Conservation (phyloP, 768 basidiomycete species). For the Scleroderma bovista region DNA sequence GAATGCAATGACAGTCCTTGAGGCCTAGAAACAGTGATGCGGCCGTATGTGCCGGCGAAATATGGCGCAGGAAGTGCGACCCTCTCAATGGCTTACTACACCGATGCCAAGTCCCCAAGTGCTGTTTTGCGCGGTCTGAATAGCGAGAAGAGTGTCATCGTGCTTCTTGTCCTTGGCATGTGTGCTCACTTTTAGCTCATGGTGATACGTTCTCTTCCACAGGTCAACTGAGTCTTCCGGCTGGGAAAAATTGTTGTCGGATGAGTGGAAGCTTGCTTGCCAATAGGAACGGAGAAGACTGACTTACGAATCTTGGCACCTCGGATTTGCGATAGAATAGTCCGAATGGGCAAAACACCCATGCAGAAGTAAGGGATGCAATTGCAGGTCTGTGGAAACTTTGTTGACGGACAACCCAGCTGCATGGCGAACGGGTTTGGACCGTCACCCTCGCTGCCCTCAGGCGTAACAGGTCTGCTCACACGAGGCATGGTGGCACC, state of each 20-base stretch:
- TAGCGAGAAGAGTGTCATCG: slow-evolving; percentile 65
- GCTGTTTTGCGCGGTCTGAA: slow-evolving; percentile 53
- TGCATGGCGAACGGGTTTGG: slow-evolving; percentile 21
- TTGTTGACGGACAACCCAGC: slow-evolving; percentile 37
- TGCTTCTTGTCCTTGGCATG: slow-evolving; percentile 98
- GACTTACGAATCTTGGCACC: no score
- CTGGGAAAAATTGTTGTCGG: slow-evolving; percentile 71
- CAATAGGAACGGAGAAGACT: no score
- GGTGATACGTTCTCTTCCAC: slow-evolving; percentile 6
- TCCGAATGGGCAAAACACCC: no score
- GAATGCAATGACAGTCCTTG: no score
- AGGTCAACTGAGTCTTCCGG: slow-evolving; percentile 81
- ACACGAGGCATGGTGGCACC: slow-evolving; percentile 39
- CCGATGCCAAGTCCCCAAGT: slow-evolving; percentile 68
- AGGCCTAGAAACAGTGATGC: no score
- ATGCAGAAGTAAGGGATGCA: slow-evolving; percentile 35
- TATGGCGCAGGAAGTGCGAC: slow-evolving; percentile 77
- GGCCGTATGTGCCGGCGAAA: no score
- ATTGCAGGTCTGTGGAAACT: slow-evolving; percentile 57
- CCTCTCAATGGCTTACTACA: slow-evolving; percentile 75
- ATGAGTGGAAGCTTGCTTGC: slow-evolving; percentile 87
- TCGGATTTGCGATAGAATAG: no score
- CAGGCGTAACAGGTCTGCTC: slow-evolving; percentile 22
- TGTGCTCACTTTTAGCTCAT: slow-evolving; percentile 16
- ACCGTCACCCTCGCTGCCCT: slow-evolving; percentile 15